These are phyloP conservation scores for Spinellus fusiger DNA, from an alignment of 192 early-diverging fungal species.

Conservation along the genomic window DNA sequence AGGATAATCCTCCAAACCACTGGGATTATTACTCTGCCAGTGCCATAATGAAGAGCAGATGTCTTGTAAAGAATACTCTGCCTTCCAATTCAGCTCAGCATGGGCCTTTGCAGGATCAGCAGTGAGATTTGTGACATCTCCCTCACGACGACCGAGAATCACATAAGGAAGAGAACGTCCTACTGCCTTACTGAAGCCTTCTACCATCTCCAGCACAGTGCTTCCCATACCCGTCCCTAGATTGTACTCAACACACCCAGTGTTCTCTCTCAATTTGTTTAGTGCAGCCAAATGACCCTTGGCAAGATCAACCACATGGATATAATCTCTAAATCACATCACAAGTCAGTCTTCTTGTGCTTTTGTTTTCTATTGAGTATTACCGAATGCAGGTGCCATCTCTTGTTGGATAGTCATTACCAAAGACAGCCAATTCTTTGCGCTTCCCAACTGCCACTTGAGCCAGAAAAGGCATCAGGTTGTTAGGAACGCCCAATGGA, in stretches of 20 bases:
- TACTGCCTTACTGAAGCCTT: slow-evolving; percentile 72
- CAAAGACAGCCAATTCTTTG: slow-evolving; percentile 81
- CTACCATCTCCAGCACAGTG: slow-evolving; percentile 89
- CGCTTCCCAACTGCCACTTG: slow-evolving; percentile 88
- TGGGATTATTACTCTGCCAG: slow-evolving; percentile 67
- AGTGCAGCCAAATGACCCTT: slow-evolving; percentile 84
- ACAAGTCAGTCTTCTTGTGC: not conserved
- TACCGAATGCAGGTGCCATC: slow-evolving; percentile 84
- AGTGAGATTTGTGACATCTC: slow-evolving; percentile 82
- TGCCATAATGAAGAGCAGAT: slow-evolving; percentile 69
- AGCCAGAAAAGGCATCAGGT: slow-evolving; percentile 90
- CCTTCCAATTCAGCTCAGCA: slow-evolving; percentile 59
- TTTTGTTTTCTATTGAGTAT: not conserved
- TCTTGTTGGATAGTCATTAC: slow-evolving; percentile 85
- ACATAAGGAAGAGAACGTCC: slow-evolving; percentile 74
- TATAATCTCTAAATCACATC: slow-evolving; percentile 68
- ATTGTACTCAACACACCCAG: slow-evolving; percentile 72
- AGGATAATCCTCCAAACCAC: slow-evolving; percentile 44
- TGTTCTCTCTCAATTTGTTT: slow-evolving; percentile 58
- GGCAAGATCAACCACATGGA: slow-evolving; percentile 93
- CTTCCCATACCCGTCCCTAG: slow-evolving; percentile 86
- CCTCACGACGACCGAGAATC: slow-evolving; percentile 60
- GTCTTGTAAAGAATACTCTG: slow-evolving; percentile 46
- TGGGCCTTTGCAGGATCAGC: slow-evolving; percentile 67
- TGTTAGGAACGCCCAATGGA: slow-evolving; percentile 77